phyloP scores from a whole-genome alignment of 345 rosid species.

The Heritiera littoralis region DNA sequence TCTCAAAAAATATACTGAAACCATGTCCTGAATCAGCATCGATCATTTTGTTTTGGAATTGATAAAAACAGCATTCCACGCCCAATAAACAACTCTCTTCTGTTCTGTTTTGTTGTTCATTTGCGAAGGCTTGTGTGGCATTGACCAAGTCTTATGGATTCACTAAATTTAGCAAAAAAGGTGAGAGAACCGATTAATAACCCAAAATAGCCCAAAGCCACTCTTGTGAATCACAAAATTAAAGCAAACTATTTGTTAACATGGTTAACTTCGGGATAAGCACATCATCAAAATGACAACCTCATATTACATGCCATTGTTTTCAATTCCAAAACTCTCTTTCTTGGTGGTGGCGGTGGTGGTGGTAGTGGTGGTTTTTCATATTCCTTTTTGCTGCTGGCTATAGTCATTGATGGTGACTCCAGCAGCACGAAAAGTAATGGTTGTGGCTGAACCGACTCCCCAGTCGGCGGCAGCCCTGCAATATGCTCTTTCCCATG shows the following conservation, averaged over 20 bases:
- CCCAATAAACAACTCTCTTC: not conserved
- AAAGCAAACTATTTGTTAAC: not conserved
- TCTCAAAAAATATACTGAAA: too few relatives aligned
- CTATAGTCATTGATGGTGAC: slow-evolving; percentile 9
- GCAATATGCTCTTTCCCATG: slow-evolving; percentile 57
- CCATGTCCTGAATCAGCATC: not conserved
- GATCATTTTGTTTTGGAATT: not conserved
- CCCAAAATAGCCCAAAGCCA: not conserved
- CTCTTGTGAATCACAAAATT: not conserved
- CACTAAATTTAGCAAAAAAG: slow-evolving; percentile 1
- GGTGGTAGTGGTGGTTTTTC: not conserved
- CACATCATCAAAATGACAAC: slow-evolving; percentile 12
- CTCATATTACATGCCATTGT: slow-evolving; percentile 7
- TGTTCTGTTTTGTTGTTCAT: not conserved
- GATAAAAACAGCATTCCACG: not conserved
- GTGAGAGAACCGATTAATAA: not conserved
- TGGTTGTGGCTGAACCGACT: slow-evolving; percentile 59
- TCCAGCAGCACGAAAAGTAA: slow-evolving; percentile 37
- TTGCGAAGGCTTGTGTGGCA: not conserved
- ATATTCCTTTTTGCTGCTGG: not conserved
- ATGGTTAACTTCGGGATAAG: not conserved
- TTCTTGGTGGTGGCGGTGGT: not conserved
- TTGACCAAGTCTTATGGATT: slow-evolving; percentile 21
- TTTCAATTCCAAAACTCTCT: not conserved
- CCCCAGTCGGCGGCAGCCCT: slow-evolving; percentile 56